A percentile compares a stretch with the other conserved stretches of the same genome.
phyloP scores from a whole-genome alignment of 148 eudicot genomes.

The Euryodendron excelsum region DNA sequence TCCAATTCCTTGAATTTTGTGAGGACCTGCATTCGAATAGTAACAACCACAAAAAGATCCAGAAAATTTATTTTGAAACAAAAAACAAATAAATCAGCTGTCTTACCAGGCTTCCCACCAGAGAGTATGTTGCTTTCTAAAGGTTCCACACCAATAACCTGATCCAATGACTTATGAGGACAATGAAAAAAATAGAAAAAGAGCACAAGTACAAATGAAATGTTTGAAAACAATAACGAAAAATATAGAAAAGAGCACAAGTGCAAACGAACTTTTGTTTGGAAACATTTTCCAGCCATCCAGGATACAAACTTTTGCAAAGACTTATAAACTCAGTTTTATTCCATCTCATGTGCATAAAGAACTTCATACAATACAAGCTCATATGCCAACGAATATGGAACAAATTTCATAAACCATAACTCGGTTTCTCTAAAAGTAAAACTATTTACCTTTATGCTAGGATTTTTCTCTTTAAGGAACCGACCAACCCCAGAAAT shows the following conservation, averaged over 20 bases:
- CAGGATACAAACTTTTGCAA: not conserved
- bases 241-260: not conserved
- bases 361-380: not conserved
- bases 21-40: slow-evolving; percentile 77
- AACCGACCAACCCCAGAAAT: slow-evolving; percentile 82
- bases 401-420: not conserved
- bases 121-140: slow-evolving; percentile 93
- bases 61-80: not conserved
- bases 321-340: slow-evolving; percentile 6
- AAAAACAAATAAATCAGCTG: slow-evolving; percentile 3
- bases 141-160: slow-evolving; percentile 95
- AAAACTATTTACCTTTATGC: slow-evolving; percentile 48
- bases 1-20: slow-evolving; percentile 99
- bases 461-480: slow-evolving; percentile 75
- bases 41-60: slow-evolving; percentile 14
- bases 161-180: slow-evolving; percentile 2
- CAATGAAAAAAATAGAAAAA: not conserved
- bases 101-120: slow-evolving; percentile 97
- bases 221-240: not conserved
- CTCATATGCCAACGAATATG: not conserved
- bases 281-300: not conserved
- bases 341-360: not conserved
- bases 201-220: not conserved
- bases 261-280: not conserved
- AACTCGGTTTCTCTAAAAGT: not conserved